Evolutionary conservation across 2,329 filamentous ascomycete species (phyloP), one percentile per base, ranked within the genome.

Genomic region (Xylogone sp.): DNA sequence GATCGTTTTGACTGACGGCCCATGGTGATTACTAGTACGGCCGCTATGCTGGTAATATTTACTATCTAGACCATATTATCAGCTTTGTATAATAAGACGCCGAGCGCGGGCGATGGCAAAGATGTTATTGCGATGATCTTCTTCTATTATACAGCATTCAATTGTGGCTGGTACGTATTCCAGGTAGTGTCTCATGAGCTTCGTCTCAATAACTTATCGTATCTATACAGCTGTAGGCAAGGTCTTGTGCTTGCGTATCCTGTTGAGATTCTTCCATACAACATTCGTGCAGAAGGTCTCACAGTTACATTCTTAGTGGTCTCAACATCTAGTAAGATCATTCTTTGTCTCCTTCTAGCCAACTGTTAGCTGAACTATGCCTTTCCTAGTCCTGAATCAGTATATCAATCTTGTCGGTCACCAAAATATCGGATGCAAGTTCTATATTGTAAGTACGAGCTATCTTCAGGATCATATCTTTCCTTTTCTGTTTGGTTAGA

Each of bases 251-350:
- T 73, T 46, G 70, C 68, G 3, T 79, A 73, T 52, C 63, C 68
- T 0, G 65, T 65, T 10, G 71, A 74, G 49, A 70, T 73, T 43
- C 63, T 69, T 43, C 68, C 69, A 2, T 72, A 69, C 49, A 60
- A 59, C 9, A 55, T 71, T 1, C 67, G 70, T 27, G 56, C 53
- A 7, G 67, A 66, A 29, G 70, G 69, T 12, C 54, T 71, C 20
- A 62, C 71, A 3, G 58, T 77, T 42, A 67, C 71, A 3, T 43
- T 49, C 21, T 46, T 48, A 16, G 34, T 7, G 8, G 34, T 39
- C 13, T 39, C 34, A 5, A 39, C 43, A 45, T 45, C 43, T 10
- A 27, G 20, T 45, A 22, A 45, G 43, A 19, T 19, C 7, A 7
- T 52, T 45, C 20, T 50, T 64, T 22, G 59, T 51, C 2, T 49